Evolutionary conservation across 352 stramenopile species (phyloP), one percentile per base, ranked within the genome.

Genomic region (Pythium monospermum): DNA sequence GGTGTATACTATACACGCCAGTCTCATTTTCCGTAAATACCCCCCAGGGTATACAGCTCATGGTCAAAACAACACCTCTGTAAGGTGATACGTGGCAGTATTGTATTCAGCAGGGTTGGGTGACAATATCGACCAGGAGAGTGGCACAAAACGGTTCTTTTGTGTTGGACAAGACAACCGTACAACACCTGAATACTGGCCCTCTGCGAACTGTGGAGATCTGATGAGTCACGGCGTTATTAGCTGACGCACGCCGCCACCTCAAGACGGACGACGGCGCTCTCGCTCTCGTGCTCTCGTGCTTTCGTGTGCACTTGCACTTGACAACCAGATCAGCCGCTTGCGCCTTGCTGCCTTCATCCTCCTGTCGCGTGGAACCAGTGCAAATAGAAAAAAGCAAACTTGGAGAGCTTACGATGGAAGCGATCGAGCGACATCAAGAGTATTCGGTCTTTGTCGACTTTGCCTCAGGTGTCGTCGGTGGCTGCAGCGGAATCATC

Each of bases 401-500:
- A n/a, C n/a, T n/a, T n/a, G n/a, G n/a, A n/a, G 30, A 53, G 19
- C 42, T 37, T 35, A 61, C 16, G 11, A 62, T 68, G 49, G 53
- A 68, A 18, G 60, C 53, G 1, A 49, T 63, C 3, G 39, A 64
- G 44, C 51, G 52, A 37, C 67, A 73, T 21, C 47, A 76, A 18
- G 61, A 71, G 21, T 76, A 72, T 58, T 80, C 69, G n/a, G 64
- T 75, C 36, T 55, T 74, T 33, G 66, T 80, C 18, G 70, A 81
- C 57, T 62, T 79, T 49, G 71, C 63, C n/a, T 72, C 73, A 8
- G 73, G 73, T 38, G 69, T 72, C 28, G 40, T 79, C 27, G 73
- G 64, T 18, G 73, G 73, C 30, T 73, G 64, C 58, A 71, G 59
- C 49, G 71, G 73, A 39, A 82, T 82, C 36, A 62, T 84, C 56